Percentiles rank a stretch among this genome's conserved stretches.
phyloP scores from a whole-genome alignment of 2,329 filamentous ascomycete genomes.

The Ascochyta lentis region DNA sequence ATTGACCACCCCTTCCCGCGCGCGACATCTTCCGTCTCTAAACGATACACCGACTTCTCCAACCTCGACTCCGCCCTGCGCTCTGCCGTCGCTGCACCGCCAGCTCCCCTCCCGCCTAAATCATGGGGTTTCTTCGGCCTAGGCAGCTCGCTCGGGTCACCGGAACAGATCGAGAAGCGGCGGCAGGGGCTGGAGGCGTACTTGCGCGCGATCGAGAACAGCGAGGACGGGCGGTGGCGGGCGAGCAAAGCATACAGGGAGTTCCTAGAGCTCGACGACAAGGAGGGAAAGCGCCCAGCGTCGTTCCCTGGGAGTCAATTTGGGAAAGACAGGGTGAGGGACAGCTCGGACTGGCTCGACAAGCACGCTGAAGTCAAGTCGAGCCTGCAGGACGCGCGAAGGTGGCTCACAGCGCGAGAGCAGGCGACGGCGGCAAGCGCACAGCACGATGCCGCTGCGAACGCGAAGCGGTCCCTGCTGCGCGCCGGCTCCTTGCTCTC shows the following conservation, averaged over 20 bases:
- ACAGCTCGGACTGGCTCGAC: slow-evolving; percentile 72
- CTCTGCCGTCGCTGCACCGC: slow-evolving; percentile 69
- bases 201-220: slow-evolving; percentile 73
- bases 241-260: slow-evolving; percentile 74
- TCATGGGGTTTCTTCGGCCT: slow-evolving; percentile 64
- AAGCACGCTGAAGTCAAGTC: slow-evolving; percentile 76
- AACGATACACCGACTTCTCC: slow-evolving; percentile 83
- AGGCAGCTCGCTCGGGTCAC: slow-evolving; percentile 68
- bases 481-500: slow-evolving; percentile 70
- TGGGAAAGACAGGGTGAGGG: slow-evolving; percentile 54
- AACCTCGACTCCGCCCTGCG: slow-evolving; percentile 69
- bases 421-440: slow-evolving; percentile 63
- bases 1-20: slow-evolving; percentile 78
- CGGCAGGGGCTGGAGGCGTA: slow-evolving; percentile 73
- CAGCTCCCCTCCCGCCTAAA: slow-evolving; percentile 72
- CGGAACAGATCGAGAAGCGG: slow-evolving; percentile 74
- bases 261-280: slow-evolving; percentile 69
- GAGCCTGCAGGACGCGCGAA: slow-evolving; percentile 70
- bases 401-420: slow-evolving; percentile 72
- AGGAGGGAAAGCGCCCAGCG: slow-evolving; percentile 25
- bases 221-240: slow-evolving; percentile 78
- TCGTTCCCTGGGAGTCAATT: slow-evolving; percentile 45
- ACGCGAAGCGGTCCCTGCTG: slow-evolving; percentile 77
- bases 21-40: slow-evolving; percentile 75
- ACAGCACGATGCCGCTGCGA: slow-evolving; percentile 72